Evolutionary conservation across 202 grass and related monocot genomes (phyloP), one percentile per base, ranked within the genome.

Genomic region (Schoenoplectus triqueter): DNA sequence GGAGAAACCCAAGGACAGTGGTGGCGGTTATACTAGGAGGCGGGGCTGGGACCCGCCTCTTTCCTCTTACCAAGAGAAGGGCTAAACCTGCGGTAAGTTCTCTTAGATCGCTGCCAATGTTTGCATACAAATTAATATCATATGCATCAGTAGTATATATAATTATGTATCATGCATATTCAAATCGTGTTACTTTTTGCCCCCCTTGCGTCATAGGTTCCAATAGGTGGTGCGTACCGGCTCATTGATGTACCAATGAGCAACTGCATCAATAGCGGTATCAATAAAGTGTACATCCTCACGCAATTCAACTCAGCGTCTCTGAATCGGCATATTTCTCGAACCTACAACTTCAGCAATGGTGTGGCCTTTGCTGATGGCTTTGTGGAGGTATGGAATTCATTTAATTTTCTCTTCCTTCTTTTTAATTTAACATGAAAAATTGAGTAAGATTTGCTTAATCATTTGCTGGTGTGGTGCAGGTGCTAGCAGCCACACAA

Each of bases 261-360:
- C 81, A 98, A 98, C 85, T 98, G 95, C 71, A 92, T 93, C 8
- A 95, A 95, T 73, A 95, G 95, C 45, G 89, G 95, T 52, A 85
- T 95, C 81, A 92, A 92, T 83, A 98, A 93, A 89, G 85, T 93
- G 47, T 98, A 98, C 57, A 84, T 98, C 73, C 87, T 98, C 72
- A 95, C 92, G 7, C 95, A 98, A 84, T 95, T 93, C 88, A 98
- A 98, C 82, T 98, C 95, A 0, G 85, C 87, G 0, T 98, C 95
- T 14, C 86, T 98, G 47, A 94, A 98, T 63, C 78, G 87, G 39
- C 92, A 95, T 85, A 85, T 98, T 31, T 87, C 91, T 45, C 80
- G 88, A 62, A 73, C 88, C 50, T 95, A 98, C 73, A 94, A 92
- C 62, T 90, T 85, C 85, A 89, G 88, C 81, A 93, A 89, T 64